Evolutionary conservation across 495 filamentous ascomycete genomes (phyloP), one percentile per base, ranked within the genome.

Genomic region (Neurospora cerealis): DNA sequence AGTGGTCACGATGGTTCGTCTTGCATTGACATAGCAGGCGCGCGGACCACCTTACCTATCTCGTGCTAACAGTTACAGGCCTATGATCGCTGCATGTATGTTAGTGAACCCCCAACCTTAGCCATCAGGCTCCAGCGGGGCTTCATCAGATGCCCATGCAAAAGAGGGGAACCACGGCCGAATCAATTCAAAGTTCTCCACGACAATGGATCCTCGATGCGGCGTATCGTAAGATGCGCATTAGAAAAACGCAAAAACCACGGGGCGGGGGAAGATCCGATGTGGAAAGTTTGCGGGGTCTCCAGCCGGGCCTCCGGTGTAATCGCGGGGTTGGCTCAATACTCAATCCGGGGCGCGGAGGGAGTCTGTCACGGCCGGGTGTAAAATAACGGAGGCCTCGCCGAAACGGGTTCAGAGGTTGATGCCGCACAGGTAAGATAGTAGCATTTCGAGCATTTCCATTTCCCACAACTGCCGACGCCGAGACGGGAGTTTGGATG

Each of bases 101-200:
- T 66, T 66, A 66, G 54, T 36, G 15, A 5, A 13, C 21, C 28
- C 28, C 7, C 15, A 34, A 34, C 6, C 28, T 28, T 62, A 66
- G 54, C 54, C 54, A 3, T 15, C 15, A 66, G 54, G 54, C 54
- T 66, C 15, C 28, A 66, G 54, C 15, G 54, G 34, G 6, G 28
- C 54, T 34, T 66, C 28, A 66, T 66, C 54, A 66, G 11, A 32
- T 7, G 11, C 48, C 24, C 24, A 62, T 34, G 28, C 28, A 34
- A 62, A 62, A 17, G 46, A 62, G 54, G 28, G 54, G 54, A 62
- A 32, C 54, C 54, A 66, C 54, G 54, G 54, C 28, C 54, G 34
- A 66, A 66, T 66, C 15, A 66, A 66, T 34, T 19, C 54, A 66
- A 66, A 17, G 6, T 9, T 62, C 54, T 66, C 28, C 54, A 66